Conservation (phyloP, 73 alveolate genomes). For the Symbiodinium pilosum region DNA sequence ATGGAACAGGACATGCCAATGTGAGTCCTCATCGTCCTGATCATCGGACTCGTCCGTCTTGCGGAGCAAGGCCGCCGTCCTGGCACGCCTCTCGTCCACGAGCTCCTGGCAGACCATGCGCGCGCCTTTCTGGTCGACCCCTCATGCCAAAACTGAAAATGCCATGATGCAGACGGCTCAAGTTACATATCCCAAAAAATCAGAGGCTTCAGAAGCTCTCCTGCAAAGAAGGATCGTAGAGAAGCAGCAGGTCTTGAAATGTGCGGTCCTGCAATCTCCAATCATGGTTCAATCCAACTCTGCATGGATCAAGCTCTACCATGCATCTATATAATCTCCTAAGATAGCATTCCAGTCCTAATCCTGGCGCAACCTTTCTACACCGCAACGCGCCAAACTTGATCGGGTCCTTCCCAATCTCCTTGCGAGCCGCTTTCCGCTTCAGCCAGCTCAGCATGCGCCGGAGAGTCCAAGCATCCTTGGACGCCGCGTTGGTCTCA, state of each 20-base stretch:
- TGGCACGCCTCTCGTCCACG: background rate
- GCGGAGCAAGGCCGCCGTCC: background rate
- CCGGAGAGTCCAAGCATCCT: background rate
- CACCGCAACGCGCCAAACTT: background rate
- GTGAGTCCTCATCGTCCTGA: background rate
- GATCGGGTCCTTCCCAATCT: background rate
- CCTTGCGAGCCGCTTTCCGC: background rate
- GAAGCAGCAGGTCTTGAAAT: background rate
- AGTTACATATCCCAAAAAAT: background rate
- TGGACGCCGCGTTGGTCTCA: background rate
- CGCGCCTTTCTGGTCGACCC: background rate
- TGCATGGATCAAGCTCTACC: background rate
- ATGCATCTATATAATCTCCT: background rate
- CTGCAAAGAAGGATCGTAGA: background rate
- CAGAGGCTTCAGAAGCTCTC: background rate
- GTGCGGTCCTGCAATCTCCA: background rate
- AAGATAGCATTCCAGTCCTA: background rate
- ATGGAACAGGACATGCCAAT: background rate
- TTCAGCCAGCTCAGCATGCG: background rate
- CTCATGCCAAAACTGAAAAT: background rate
- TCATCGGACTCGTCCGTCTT: background rate
- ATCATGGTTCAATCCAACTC: background rate
- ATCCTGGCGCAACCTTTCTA: background rate
- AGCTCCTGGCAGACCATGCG: background rate
- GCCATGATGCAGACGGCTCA: background rate